A percentile compares a stretch with the other conserved stretches of the same genome.
Evolutionary conservation across 2,329 filamentous ascomycete genomes (phyloP).

Genomic region (Sporothrix inflata): DNA sequence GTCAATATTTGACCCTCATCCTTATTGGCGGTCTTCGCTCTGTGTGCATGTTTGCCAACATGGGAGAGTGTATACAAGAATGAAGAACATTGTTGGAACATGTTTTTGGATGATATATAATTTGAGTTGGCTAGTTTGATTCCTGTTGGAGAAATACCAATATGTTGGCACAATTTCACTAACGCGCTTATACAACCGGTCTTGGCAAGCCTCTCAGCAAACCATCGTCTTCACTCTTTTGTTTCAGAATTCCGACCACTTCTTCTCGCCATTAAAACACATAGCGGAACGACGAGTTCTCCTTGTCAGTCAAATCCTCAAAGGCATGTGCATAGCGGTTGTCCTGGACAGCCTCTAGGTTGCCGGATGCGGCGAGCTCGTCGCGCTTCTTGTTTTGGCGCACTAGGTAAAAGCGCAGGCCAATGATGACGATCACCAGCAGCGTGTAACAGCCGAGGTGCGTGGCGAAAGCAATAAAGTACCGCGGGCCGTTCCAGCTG

Average conservation of each 20-base stretch:
- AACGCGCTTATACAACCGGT: not conserved
- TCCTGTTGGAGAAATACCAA: not conserved
- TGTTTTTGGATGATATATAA: not conserved
- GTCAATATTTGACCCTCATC: too few relatives aligned
- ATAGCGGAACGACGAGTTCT: conserved; percentile 65
- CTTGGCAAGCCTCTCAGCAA: not conserved
- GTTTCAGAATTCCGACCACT: not conserved
- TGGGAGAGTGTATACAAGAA: not conserved
- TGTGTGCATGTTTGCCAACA: not conserved
- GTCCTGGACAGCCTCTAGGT: conserved; percentile 45
- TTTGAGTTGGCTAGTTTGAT: not conserved
- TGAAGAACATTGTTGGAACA: not conserved
- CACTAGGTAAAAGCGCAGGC: conserved; percentile 60
- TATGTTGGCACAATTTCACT: not conserved
- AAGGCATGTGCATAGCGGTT: conserved; percentile 56
- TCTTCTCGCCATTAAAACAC: conserved; percentile 41
- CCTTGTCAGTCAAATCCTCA: conserved; percentile 65
- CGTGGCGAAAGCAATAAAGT: conserved; percentile 70
- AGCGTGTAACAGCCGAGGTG: conserved; percentile 70
- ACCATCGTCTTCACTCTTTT: not conserved
- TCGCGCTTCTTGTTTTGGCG: conserved; percentile 62
- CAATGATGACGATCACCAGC: conserved; percentile 60
- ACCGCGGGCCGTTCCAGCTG: conserved; percentile 62
- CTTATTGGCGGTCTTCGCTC: too few relatives aligned
- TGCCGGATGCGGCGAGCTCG: conserved; percentile 47